Conservation (phyloP, 495 filamentous ascomycete species). For the Aspergillus affinis region DNA sequence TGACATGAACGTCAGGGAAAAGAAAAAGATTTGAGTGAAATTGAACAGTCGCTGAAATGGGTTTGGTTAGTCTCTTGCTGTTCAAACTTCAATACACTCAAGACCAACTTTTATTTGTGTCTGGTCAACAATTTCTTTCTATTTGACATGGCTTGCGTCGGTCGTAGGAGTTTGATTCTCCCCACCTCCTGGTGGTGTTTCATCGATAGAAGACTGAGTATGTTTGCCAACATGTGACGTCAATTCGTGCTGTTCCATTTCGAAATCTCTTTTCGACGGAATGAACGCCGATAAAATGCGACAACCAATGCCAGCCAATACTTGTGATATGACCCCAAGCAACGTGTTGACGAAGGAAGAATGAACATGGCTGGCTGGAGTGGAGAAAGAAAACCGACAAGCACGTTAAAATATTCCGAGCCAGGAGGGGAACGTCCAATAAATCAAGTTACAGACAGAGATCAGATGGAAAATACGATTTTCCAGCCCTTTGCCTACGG, state of each 20-base stretch:
- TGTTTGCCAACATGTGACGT: background rate
- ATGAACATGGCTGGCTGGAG: background rate
- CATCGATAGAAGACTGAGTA: background rate
- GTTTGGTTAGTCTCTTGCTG: background rate
- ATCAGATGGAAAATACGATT: background rate
- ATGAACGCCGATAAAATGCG: background rate
- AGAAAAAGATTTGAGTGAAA: slow-evolving; percentile 24
- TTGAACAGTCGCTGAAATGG: slow-evolving; percentile 22
- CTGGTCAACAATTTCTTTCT: background rate
- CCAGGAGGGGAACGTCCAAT: background rate
- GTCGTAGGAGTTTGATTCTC: background rate
- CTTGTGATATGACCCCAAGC: too few relatives aligned
- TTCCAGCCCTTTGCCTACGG: background rate
- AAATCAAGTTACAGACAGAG: background rate
- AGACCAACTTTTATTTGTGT: background rate
- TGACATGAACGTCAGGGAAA: slow-evolving; percentile 23
- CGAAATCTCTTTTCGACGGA: background rate
- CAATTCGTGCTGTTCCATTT: slow-evolving; percentile 4
- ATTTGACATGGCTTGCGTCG: background rate
- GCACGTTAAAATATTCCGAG: background rate
- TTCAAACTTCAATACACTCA: background rate
- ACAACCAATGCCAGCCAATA: too few relatives aligned
- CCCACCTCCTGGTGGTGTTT: background rate
- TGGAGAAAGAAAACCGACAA: background rate
- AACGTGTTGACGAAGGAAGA: too few relatives aligned